Evolutionary conservation across 371 early-diverging fungal genomes (phyloP).

Genomic region (Mucor sp.): DNA sequence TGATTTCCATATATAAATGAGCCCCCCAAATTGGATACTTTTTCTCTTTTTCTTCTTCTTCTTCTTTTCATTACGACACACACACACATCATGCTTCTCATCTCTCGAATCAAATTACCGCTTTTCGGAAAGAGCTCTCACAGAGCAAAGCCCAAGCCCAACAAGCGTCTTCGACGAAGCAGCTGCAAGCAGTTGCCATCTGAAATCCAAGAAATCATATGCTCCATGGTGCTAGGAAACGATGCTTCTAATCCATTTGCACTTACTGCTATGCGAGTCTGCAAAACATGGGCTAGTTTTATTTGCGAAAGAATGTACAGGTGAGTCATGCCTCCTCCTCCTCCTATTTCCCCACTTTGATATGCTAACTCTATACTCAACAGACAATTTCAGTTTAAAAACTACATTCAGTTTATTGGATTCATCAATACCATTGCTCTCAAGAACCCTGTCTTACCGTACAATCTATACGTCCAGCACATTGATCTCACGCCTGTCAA

Average conservation of each 20-base stretch:
- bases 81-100: conserved; percentile 4
- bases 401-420: conserved; percentile 22
- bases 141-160: neutral
- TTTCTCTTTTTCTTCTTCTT: neutral
- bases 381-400: conserved; percentile 17
- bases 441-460: conserved; percentile 9
- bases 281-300: conserved; percentile 17
- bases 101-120: conserved; percentile 12
- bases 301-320: conserved; percentile 20
- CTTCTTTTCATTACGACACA: neutral
- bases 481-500: conserved; percentile 24
- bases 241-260: conserved; percentile 15
- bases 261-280: conserved; percentile 16
- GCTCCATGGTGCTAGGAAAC: conserved; percentile 11
- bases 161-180: neutral
- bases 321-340: neutral
- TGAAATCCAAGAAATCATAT: conserved; percentile 26
- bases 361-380: neutral
- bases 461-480: conserved; percentile 9
- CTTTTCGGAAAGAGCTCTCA: conserved; percentile 10
- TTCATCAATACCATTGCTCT: conserved; percentile 17
- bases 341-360: neutral
- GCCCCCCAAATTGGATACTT: neutral
- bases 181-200: conserved; percentile 11
- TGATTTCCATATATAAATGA: neutral